phyloP scores from a whole-genome alignment of 495 filamentous ascomycete species.

The Lindgomyces ingoldianus region DNA sequence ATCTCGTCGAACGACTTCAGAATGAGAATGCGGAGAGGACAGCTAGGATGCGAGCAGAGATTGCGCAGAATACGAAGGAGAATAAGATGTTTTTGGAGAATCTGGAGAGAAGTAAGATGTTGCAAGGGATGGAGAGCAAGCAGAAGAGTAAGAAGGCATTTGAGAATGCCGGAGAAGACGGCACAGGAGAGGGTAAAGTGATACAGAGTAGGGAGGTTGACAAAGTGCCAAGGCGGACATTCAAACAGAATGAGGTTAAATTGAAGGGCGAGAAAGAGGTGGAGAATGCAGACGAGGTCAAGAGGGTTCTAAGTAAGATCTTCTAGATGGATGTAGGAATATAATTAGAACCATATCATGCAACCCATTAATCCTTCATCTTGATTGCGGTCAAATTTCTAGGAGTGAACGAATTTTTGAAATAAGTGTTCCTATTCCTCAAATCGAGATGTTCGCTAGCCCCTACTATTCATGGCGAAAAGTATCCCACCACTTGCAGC shows the following conservation, averaged over 20 bases:
- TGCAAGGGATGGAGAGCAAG: constrained; percentile 45
- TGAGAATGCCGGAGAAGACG: constrained; percentile 61
- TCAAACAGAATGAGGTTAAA: constrained; percentile 69
- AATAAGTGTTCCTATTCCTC: no score
- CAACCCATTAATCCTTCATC: no score
- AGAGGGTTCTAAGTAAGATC: constrained; percentile 77
- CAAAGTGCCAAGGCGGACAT: constrained; percentile 56
- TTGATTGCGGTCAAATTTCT: no score
- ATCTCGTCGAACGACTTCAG: constrained; percentile 68
- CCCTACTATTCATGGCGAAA: no score
- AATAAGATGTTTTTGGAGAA: constrained; percentile 80
- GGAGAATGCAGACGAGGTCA: constrained; percentile 65
- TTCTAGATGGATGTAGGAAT: no score
- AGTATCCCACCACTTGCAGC: no score
- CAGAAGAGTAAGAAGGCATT: constrained; percentile 68
- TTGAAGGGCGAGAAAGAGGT: constrained; percentile 51
- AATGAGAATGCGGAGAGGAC: constrained; percentile 82
- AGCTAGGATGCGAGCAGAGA: constrained; percentile 76
- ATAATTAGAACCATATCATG: no score
- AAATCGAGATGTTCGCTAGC: no score
- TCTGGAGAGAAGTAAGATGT: constrained; percentile 62
- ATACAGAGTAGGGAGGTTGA: constrained; percentile 33
- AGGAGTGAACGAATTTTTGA: no score
- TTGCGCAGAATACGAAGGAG: constrained; percentile 73
- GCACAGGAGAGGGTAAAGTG: constrained; percentile 41